Evolutionary conservation across 495 filamentous ascomycete species (phyloP), one percentile per base, ranked within the genome.

Genomic region (Pseudotulostoma volvatum): DNA sequence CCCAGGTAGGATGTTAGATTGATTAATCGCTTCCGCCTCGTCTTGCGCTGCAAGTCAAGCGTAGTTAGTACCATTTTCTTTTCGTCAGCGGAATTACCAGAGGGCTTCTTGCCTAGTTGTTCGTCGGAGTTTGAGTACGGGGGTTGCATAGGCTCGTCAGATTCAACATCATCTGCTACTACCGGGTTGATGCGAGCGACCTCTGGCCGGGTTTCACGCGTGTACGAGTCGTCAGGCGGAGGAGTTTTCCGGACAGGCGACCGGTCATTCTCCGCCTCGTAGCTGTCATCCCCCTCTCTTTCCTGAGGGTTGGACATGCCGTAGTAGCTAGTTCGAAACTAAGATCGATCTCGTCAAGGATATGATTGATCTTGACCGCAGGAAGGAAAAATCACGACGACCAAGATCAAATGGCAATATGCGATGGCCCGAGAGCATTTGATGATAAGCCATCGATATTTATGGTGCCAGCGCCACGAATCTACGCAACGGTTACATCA

Each of bases 221-320:
- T 38, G 38, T 55, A 55, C 0, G 44, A 39, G 32, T 44, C 36
- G 34, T 56, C 55, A 8, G 30, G 9, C 9, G 34, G 34, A 31
- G 41, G 37, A 13, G 38, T 8, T 9, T 44, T 45, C 3, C 49
- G 38, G 9, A 56, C 41, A 9, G 51, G 53, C 1, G 49, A 47
- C 9, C 36, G 0, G 37, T 59, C 55, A 31, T 50, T 56, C 30
- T 51, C 39, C 8, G 20, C 35, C 40, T 59, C 53, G 44, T 54
- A 56, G 31, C 1, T 1, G 37, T 56, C 55, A 32, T 59, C 55
- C 18, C 45, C 53, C 35, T 48, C 41, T 45, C 51, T 42, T 44
- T 59, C 48, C n/a, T 18, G 17, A 31, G 15, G 44, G 43, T 41
- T 51, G 9, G 49, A 45, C 51, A 53, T 56, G n/a, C 8, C 41